Evolutionary conservation across 169 alveolate species (phyloP).

Genomic region (Ichthyophthirius multifiliis): DNA sequence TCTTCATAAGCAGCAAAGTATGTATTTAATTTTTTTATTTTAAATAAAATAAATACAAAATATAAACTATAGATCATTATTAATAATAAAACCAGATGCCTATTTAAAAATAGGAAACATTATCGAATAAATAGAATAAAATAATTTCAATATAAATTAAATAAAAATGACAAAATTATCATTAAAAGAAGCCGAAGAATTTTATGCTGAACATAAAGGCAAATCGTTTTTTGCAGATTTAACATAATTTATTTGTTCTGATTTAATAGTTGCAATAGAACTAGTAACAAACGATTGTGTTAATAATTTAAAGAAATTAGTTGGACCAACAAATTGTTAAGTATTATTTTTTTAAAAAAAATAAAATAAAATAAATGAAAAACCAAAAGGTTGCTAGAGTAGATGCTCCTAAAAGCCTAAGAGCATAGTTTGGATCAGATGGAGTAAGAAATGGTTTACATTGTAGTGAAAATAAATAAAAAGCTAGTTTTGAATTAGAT

Average conservation of each 20-base stretch:
- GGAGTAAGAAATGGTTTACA: slow-evolving; percentile 76
- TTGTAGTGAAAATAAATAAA: slow-evolving; percentile 52
- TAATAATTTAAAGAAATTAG: slow-evolving; percentile 64
- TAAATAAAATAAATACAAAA: background rate
- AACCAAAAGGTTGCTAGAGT: slow-evolving; percentile 41
- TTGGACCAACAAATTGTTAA: slow-evolving; percentile 78
- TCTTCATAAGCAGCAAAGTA: slow-evolving; percentile 57
- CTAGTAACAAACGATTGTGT: slow-evolving; percentile 76
- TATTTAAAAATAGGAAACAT: slow-evolving; percentile 83
- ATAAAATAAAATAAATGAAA: background rate
- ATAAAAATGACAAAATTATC: slow-evolving; percentile 76
- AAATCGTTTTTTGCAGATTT: slow-evolving; percentile 62
- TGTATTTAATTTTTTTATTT: background rate
- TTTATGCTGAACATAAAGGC: slow-evolving; percentile 74
- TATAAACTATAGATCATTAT: slow-evolving; percentile 58
- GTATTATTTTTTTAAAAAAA: background rate
- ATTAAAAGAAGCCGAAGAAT: slow-evolving; percentile 62
- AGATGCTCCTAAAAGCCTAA: slow-evolving; percentile 57
- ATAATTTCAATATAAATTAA: slow-evolving; percentile 70
- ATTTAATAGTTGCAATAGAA: slow-evolving; percentile 81
- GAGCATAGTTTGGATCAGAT: slow-evolving; percentile 81
- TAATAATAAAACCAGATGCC: slow-evolving; percentile 85
- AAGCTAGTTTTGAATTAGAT: slow-evolving; percentile 69
- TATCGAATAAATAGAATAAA: slow-evolving; percentile 53
- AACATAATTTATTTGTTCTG: slow-evolving; percentile 68